Base-by-base conservation (phyloP, 176 grass and related monocot genomes). In the Calamus simplicifolius region DNA sequence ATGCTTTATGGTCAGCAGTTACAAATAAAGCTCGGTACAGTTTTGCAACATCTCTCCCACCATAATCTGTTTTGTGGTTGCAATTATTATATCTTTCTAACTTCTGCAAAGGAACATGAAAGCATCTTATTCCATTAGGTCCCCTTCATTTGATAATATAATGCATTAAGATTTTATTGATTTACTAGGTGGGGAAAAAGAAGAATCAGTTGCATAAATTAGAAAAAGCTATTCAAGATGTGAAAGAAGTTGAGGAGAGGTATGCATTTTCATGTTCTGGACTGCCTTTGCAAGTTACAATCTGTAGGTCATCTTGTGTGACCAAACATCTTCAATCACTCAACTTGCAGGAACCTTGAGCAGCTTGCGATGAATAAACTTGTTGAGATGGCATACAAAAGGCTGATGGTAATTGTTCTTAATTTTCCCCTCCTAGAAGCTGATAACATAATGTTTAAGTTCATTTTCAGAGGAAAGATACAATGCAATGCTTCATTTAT, bases 311-410 rank as follows among this genome's bases (percentile, higher is more conserved):
- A 69, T 55, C 31, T 49, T 7, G 12, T 51, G 23, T 67, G 27
- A 67, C 51, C 51, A 18, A 38, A 48, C 21, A 64, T 66, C 59
- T 73, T 77, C 21, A 50, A 62, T 69, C 60, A 5, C 58, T 49
- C 48, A 10, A 65, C 23, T 77, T 54, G 23, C 79, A 95, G 89
- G 82, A 75, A 78, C 56, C 70, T 89, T 28, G 85, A 85, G 73
- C 82, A 75, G 64, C 68, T 80, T 80, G 81, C 89, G 23, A 66
- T 95, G 69, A 82, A 95, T 64, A 95, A 89, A 70, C 62, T 95
- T 54, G 73, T 89, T 72, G 89, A 95, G 67, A 67, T 68, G 30
- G 81, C 81, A 35, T 82, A 82, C 76, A 82, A 62, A 69, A 95
- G 75, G 52, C 76, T 89, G 59, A 73, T 70, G 89, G 89, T 89